phyloP scores from a whole-genome alignment of 192 early-diverging fungal genomes.

The Backusella parvicylindrica region DNA sequence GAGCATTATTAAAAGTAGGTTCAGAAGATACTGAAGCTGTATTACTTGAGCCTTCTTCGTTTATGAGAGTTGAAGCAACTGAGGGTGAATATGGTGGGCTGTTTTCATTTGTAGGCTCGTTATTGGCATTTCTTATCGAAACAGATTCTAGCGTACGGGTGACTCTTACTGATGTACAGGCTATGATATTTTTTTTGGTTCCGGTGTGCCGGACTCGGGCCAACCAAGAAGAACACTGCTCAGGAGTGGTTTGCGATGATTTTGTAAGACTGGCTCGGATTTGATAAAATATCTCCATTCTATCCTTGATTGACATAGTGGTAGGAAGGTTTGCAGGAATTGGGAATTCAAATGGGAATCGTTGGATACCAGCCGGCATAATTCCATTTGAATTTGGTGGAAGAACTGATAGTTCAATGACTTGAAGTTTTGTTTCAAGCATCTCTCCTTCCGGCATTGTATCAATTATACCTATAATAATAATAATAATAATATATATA shows the following conservation, averaged over 20 bases:
- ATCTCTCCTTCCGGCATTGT: background rate
- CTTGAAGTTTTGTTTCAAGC: conserved; percentile 21
- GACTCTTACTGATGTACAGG: background rate
- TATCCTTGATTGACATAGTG: conserved; percentile 8
- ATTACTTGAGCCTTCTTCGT: background rate
- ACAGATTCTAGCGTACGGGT: conserved; percentile 14
- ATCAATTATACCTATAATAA: conserved; percentile 6
- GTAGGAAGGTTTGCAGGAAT: conserved; percentile 26
- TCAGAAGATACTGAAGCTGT: background rate
- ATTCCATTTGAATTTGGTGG: conserved; percentile 20
- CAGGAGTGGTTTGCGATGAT: background rate
- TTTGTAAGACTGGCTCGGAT: conserved; percentile 11
- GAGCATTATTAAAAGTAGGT: background rate
- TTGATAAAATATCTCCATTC: conserved; percentile 21
- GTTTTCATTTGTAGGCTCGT: background rate
- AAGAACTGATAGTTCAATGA: conserved; percentile 24
- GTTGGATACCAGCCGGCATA: conserved; percentile 20
- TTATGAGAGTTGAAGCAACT: background rate
- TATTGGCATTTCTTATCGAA: background rate
- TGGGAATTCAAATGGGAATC: conserved; percentile 33
- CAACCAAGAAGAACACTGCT: background rate
- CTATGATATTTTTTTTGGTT: background rate
- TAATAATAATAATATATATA: too few species aligned
- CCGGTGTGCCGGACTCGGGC: conserved; percentile 4
- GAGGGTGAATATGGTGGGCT: background rate